Evolutionary conservation across 2,329 filamentous ascomycete genomes (phyloP).

Genomic region (Hypoxylon sp.): DNA sequence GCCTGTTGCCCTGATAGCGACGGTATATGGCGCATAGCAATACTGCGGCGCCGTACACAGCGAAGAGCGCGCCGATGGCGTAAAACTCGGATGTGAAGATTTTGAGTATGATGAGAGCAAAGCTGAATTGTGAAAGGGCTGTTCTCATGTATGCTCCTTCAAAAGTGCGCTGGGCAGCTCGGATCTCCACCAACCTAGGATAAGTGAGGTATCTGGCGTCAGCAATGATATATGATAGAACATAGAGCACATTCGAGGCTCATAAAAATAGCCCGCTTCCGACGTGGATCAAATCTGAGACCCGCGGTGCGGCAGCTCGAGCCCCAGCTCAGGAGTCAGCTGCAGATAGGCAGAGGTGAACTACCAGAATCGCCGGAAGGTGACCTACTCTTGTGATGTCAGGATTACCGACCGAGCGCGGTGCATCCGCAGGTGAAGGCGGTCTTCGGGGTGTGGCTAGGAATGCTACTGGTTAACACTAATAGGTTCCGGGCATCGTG

Average conservation of each 20-base stretch:
- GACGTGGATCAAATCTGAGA: conserved; percentile 22
- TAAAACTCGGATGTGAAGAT: conserved; percentile 99
- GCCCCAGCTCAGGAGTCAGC: conserved; percentile 15
- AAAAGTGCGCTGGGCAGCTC: conserved; percentile 94
- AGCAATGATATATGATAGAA: conserved; percentile 12
- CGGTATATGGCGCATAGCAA: conserved; percentile 87
- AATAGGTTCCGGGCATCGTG: not conserved
- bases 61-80: conserved; percentile 94
- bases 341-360: not conserved
- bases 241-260: conserved; percentile 3
- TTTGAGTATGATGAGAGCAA: conserved; percentile 92
- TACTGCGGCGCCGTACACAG: conserved; percentile 88
- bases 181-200: conserved; percentile 84
- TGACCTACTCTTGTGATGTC: conserved; percentile 77
- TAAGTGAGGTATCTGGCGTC: conserved; percentile 11
- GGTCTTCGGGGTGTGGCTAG: conserved; percentile 56
- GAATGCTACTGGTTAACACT: conserved; percentile 18
- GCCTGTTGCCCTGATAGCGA: conserved; percentile 89
- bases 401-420: conserved; percentile 86
- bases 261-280: not conserved
- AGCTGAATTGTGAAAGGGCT: conserved; percentile 93
- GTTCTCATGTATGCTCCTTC: conserved; percentile 98
- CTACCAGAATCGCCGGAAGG: conserved; percentile 8
- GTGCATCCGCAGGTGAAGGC: conserved; percentile 84
- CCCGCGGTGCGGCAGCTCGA: conserved; percentile 20